Percentiles rank a stretch among this genome's conserved stretches.
Evolutionary conservation across 768 basidiomycete species (phyloP).

Genomic region (Auricularia cornea): DNA sequence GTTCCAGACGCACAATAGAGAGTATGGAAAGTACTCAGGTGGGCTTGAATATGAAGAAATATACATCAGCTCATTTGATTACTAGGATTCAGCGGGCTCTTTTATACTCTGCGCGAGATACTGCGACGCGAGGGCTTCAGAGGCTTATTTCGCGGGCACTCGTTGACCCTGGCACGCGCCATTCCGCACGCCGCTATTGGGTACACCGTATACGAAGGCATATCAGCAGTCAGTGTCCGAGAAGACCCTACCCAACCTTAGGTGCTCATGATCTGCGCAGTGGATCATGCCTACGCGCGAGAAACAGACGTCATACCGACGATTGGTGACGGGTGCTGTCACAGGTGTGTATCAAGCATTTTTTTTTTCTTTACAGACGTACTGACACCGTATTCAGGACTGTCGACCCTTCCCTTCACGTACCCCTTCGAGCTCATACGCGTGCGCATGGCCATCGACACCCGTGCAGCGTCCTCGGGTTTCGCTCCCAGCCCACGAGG

Average conservation of each 20-base stretch:
- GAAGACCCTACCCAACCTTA: background rate
- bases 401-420: constrained; percentile 47
- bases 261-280: constrained; percentile 31
- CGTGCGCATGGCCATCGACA: constrained; percentile 90
- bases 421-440: constrained; percentile 95
- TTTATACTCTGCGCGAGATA: background rate
- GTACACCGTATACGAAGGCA: constrained; percentile 54
- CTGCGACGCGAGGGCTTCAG: constrained; percentile 56
- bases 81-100: background rate
- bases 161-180: constrained; percentile 85
- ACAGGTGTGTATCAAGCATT: constrained; percentile 55
- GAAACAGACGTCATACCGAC: constrained; percentile 65
- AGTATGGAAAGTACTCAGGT: constrained; percentile 92
- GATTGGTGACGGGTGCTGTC: constrained; percentile 80
- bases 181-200: constrained; percentile 95
- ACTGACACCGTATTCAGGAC: background rate
- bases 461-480: constrained; percentile 35
- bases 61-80: constrained; percentile 4
- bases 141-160: constrained; percentile 92
- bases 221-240: background rate
- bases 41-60: constrained; percentile 25
- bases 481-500: constrained; percentile 50
- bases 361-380: constrained; percentile 1
- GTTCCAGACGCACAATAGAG: constrained; percentile 93
- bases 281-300: constrained; percentile 77